A percentile compares a stretch with the other conserved stretches of the same genome.
These are phyloP conservation scores for Senecio squalidus DNA, from an alignment of 140 eudicot species.

Conservation along the genomic window DNA sequence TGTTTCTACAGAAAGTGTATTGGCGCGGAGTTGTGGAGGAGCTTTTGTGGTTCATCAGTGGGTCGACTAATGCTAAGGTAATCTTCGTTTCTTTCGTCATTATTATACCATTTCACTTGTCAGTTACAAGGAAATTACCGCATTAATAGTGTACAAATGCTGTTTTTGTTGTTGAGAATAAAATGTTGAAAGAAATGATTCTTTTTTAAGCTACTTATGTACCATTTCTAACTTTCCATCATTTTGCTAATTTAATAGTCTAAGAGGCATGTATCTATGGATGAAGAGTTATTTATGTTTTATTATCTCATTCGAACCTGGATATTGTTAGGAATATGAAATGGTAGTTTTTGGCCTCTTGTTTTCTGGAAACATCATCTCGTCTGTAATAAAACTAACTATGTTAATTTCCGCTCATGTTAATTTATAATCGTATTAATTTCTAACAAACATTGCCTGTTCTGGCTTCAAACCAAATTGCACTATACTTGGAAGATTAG, in stretches of 20 bases:
- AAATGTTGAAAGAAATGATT: background rate
- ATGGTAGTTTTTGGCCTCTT: slow-evolving; percentile 1
- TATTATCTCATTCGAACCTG: slow-evolving; percentile 4
- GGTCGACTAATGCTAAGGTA: slow-evolving; percentile 93
- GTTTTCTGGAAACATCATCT: background rate
- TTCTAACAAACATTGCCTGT: background rate
- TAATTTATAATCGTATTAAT: background rate
- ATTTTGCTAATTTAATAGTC: slow-evolving; percentile 1
- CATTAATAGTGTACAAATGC: background rate
- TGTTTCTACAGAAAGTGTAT: slow-evolving; percentile 58
- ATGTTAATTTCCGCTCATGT: no score
- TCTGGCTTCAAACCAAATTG: background rate
- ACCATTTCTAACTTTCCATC: background rate
- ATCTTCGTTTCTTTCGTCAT: background rate
- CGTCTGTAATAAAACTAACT: no score
- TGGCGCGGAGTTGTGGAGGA: slow-evolving; percentile 98
- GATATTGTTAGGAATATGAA: background rate
- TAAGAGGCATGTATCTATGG: background rate
- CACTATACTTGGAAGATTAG: background rate
- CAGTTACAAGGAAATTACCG: background rate
- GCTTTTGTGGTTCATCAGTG: slow-evolving; percentile 95
- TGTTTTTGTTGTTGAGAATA: background rate
- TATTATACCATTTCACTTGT: background rate
- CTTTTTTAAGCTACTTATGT: background rate
- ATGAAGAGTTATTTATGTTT: background rate